Conservation (phyloP, 139 green algal species). For the Chloropicon primus region DNA sequence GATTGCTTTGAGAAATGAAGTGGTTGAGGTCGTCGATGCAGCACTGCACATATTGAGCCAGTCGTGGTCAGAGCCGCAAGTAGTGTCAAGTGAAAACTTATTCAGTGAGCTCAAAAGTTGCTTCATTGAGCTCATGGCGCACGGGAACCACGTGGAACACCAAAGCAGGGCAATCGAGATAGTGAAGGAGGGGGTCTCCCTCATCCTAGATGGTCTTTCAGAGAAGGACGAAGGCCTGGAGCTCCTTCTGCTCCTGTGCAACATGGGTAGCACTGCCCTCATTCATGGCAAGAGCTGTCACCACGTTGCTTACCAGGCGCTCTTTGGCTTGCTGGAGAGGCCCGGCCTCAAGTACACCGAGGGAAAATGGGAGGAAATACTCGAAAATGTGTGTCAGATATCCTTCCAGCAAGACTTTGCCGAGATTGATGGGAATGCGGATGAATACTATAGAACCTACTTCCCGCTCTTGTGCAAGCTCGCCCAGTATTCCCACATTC, state of each 20-base stretch:
- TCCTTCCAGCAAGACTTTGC: not conserved
- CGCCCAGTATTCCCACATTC: not conserved
- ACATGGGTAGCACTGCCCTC: not conserved
- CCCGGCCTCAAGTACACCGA: not conserved
- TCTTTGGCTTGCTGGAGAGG: not conserved
- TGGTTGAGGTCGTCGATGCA: not conserved
- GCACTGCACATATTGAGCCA: not conserved
- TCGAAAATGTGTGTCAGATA: not conserved
- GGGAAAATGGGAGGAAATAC: not conserved
- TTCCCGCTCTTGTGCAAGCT: not conserved
- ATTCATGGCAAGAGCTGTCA: not conserved
- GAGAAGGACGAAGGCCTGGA: not conserved
- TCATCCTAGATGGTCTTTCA: not conserved
- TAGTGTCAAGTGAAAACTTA: not conserved
- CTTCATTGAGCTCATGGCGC: not conserved
- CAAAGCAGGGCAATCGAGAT: not conserved
- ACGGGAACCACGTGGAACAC: not conserved
- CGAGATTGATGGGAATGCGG: too few relatives aligned
- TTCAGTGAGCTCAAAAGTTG: not conserved
- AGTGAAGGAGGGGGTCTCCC: not conserved
- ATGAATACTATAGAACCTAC: not conserved
- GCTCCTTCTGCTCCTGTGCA: not conserved
- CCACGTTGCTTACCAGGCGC: not conserved
- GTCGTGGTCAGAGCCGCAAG: not conserved
- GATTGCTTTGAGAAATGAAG: not conserved